Conservation (phyloP, 352 stramenopile species). For the Pythium pyrilobum region DNA sequence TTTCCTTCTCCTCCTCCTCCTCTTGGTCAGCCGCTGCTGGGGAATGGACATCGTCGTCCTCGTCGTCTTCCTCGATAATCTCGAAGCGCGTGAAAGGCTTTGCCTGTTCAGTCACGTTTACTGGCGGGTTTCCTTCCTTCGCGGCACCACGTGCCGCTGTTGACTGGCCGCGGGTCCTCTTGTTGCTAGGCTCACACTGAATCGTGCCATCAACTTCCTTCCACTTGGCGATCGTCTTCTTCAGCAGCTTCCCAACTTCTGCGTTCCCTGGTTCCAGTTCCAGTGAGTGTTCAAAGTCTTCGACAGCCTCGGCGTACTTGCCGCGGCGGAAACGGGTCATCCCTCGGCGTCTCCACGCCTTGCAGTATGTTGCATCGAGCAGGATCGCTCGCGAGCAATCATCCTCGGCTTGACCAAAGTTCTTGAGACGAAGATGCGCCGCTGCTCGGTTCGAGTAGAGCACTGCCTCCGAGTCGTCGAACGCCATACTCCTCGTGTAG, state of each 20-base stretch:
- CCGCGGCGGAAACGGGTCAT: conserved; percentile 84
- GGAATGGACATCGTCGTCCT: conserved; percentile 26
- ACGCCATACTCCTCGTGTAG: conserved; percentile 88
- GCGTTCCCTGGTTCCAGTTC: conserved; percentile 57
- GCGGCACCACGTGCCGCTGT: background rate
- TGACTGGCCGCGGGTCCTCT: background rate
- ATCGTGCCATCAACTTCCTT: conserved; percentile 51
- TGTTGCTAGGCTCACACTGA: conserved; percentile 11
- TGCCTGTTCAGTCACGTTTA: background rate
- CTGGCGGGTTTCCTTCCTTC: background rate
- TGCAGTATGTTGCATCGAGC: conserved; percentile 81
- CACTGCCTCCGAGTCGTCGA: conserved; percentile 65
- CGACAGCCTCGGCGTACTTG: conserved; percentile 80
- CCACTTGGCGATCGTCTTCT: conserved; percentile 65
- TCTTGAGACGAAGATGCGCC: conserved; percentile 70
- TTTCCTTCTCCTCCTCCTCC: conserved; percentile 11
- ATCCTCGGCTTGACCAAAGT: conserved; percentile 80
- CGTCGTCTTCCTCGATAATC: conserved; percentile 43
- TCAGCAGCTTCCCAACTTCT: conserved; percentile 79
- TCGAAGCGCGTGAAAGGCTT: conserved; percentile 56
- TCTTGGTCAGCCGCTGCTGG: conserved; percentile 5
- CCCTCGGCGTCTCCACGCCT: conserved; percentile 81
- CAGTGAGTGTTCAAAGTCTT: conserved; percentile 77
- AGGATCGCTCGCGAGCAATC: conserved; percentile 77
- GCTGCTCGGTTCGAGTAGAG: conserved; percentile 88